phyloP scores from a whole-genome alignment of 805 yeast genomes.

The Hanseniaspora guilliermondii region DNA sequence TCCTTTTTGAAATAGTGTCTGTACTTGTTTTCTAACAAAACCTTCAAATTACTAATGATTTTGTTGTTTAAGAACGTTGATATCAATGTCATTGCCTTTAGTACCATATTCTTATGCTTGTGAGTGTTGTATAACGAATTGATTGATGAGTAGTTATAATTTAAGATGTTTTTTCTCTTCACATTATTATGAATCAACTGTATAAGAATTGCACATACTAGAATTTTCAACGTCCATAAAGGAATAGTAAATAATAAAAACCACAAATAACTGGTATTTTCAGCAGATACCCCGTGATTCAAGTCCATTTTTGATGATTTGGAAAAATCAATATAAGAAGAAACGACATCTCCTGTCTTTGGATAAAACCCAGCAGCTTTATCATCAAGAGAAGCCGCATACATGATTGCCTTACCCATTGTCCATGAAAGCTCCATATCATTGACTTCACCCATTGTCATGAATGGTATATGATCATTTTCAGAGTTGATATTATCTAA shows the following conservation, averaged over 20 bases:
- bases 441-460: slow-evolving; percentile 65
- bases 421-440: slow-evolving; percentile 94
- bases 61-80: not conserved
- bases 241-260: not conserved
- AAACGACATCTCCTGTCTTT: not conserved
- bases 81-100: not conserved
- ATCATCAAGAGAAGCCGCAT: slow-evolving; percentile 53
- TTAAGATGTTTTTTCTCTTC: not conserved
- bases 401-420: slow-evolving; percentile 70
- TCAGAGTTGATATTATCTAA: slow-evolving; percentile 30
- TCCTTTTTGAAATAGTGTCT: not conserved
- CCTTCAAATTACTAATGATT: not conserved
- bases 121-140: not conserved
- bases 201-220: not conserved
- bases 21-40: not conserved
- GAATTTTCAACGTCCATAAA: not conserved
- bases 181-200: slow-evolving; percentile 1
- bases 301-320: not conserved
- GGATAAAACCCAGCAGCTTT: slow-evolving; percentile 7
- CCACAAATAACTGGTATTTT: not conserved
- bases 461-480: slow-evolving; percentile 49
- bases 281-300: not conserved
- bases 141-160: not conserved
- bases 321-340: not conserved
- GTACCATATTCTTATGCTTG: not conserved